Evolutionary conservation across 1,139 yeast genomes (phyloP).

Genomic region (Pichia norvegensis): DNA sequence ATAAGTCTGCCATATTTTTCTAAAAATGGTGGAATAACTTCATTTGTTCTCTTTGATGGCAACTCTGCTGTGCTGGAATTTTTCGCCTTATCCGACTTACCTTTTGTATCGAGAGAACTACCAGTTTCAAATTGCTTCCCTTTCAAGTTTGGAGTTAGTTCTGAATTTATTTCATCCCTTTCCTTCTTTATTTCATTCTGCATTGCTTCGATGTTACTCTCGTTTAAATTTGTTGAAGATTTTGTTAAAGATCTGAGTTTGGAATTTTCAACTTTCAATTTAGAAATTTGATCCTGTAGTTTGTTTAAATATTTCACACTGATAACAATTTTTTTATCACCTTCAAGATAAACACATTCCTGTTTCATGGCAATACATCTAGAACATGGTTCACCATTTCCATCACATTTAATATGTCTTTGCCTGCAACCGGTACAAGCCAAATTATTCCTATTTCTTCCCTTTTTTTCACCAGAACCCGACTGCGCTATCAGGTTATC

Average conservation of each 20-base stretch:
- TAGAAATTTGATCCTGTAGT: conserved; percentile 55
- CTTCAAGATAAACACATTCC: conserved; percentile 69
- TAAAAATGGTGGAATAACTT: conserved; percentile 45
- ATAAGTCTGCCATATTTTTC: conserved; percentile 65
- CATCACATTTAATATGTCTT: conserved; percentile 75
- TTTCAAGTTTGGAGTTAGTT: not conserved
- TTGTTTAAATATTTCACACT: conserved; percentile 65
- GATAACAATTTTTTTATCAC: conserved; percentile 69
- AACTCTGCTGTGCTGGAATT: not conserved
- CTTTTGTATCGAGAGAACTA: not conserved
- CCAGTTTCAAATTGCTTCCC: not conserved
- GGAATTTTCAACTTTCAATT: conserved; percentile 46
- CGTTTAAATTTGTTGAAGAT: conserved; percentile 13
- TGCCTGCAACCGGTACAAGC: conserved; percentile 64
- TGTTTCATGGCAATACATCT: conserved; percentile 54
- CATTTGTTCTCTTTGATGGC: conserved; percentile 10
- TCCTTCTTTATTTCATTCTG: not conserved
- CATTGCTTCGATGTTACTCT: not conserved
- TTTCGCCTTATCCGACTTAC: not conserved
- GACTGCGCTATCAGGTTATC: not conserved
- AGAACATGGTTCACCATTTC: conserved; percentile 61
- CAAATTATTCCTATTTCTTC: conserved; percentile 17
- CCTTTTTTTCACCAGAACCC: not conserved
- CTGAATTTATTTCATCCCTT: not conserved
- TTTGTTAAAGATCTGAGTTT: conserved; percentile 41